Conservation (phyloP, 2,329 filamentous ascomycete species). For the Ophiostoma novo-ulmi region DNA sequence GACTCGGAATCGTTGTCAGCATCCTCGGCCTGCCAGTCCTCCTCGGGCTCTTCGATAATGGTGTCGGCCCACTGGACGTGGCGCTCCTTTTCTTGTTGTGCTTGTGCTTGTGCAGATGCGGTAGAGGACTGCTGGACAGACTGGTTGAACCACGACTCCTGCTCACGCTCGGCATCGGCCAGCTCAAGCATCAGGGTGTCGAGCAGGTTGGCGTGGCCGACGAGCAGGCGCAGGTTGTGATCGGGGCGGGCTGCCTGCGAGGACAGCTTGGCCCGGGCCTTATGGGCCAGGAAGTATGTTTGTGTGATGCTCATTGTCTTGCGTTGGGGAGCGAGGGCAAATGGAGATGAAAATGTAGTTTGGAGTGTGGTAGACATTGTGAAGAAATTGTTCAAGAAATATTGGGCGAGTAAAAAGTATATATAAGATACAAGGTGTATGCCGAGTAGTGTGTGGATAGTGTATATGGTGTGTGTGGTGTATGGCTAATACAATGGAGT, state of each 20-base stretch:
- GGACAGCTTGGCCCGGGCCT: constrained; percentile 92
- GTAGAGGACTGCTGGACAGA: constrained; percentile 67
- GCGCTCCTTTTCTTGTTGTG: constrained; percentile 44
- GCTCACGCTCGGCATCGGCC: constrained; percentile 87
- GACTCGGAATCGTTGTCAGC: constrained; percentile 52
- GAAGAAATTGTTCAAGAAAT: constrained; percentile 12
- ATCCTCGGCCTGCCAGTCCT: constrained; percentile 65
- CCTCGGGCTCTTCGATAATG: constrained; percentile 66
- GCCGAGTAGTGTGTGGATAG: neutral
- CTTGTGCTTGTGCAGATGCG: constrained; percentile 35
- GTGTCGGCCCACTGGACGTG: constrained; percentile 86
- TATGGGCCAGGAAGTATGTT: constrained; percentile 97
- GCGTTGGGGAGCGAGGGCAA: constrained; percentile 42
- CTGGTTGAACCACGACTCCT: constrained; percentile 97
- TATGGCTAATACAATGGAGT: constrained; percentile 4
- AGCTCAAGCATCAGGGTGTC: constrained; percentile 88
- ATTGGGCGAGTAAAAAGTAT: no score
- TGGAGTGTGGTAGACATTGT: constrained; percentile 27
- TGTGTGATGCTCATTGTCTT: constrained; percentile 97
- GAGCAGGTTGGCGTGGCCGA: constrained; percentile 97
- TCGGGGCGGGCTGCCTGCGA: constrained; percentile 83
- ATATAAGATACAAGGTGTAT: constrained; percentile 8
- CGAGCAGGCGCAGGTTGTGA: constrained; percentile 90
- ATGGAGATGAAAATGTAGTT: constrained; percentile 37
- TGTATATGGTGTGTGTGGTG: constrained; percentile 19